Conservation (phyloP, 2,329 filamentous ascomycete genomes). For the Scytalidium sp. region DNA sequence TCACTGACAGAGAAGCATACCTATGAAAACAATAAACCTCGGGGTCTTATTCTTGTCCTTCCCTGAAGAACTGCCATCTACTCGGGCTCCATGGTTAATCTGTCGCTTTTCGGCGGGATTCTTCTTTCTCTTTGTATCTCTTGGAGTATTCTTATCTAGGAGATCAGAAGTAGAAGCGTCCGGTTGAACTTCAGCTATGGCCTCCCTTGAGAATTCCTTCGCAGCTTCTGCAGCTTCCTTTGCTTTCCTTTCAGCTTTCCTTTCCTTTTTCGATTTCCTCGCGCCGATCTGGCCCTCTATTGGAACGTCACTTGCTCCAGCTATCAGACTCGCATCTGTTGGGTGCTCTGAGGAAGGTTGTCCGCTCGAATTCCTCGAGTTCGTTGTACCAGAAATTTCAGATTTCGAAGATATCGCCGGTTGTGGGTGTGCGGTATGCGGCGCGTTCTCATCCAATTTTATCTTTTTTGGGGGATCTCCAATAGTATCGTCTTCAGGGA, state of each 20-base stretch:
- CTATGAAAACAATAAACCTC: slow-evolving; percentile 77
- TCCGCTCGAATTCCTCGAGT: slow-evolving; percentile 11
- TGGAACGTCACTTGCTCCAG: slow-evolving; percentile 8
- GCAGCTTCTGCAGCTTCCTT: slow-evolving; percentile 21
- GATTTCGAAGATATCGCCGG: too few relatives aligned
- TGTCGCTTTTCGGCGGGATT: slow-evolving; percentile 16
- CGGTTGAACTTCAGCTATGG: slow-evolving; percentile 10
- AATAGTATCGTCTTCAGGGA: slow-evolving; percentile 24
- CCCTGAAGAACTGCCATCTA: slow-evolving; percentile 1
- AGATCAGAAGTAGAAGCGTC: not conserved
- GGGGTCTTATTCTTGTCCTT: slow-evolving; percentile 23
- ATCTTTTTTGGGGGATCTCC: slow-evolving; percentile 18
- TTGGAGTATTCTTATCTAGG: slow-evolving; percentile 11
- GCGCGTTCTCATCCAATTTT: too few relatives aligned
- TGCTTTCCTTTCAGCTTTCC: slow-evolving; percentile 30
- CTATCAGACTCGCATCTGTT: slow-evolving; percentile 13
- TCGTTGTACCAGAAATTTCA: too few relatives aligned
- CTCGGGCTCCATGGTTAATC: slow-evolving; percentile 3
- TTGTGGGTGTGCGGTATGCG: too few relatives aligned
- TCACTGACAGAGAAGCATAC: slow-evolving; percentile 36
- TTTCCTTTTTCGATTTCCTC: slow-evolving; percentile 33
- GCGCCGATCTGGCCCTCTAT: slow-evolving; percentile 25
- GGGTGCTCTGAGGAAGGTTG: slow-evolving; percentile 4
- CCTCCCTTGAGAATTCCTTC: slow-evolving; percentile 3
- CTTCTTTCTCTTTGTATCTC: slow-evolving; percentile 30